Conservation (phyloP, 352 stramenopile genomes). For the Phytophthora fragariae region DNA sequence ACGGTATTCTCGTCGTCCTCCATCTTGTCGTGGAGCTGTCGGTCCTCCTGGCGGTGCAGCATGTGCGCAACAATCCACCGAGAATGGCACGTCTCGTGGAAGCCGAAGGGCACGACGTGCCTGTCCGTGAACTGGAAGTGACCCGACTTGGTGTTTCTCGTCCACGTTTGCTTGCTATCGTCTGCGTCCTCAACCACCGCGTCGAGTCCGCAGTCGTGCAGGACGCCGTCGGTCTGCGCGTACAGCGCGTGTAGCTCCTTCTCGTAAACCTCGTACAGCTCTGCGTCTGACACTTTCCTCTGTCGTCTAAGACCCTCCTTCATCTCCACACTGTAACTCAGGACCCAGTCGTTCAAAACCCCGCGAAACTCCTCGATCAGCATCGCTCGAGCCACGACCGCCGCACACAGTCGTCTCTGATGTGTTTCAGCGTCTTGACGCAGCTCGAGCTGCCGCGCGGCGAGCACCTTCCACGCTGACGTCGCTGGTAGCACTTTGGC, state of each 20-base stretch:
- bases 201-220: slow-evolving; percentile 11
- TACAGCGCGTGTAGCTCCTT: slow-evolving; percentile 2
- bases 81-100: slow-evolving; percentile 6
- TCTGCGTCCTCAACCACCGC: neutral
- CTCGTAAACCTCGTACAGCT: slow-evolving; percentile 5
- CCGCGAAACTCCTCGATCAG: slow-evolving; percentile 16
- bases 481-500: neutral
- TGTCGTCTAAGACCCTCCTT: neutral
- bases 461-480: slow-evolving; percentile 13
- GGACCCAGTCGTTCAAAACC: neutral
- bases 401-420: slow-evolving; percentile 5
- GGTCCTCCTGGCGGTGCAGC: slow-evolving; percentile 19
- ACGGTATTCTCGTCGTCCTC: slow-evolving; percentile 23
- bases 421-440: slow-evolving; percentile 11
- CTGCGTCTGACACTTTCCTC: slow-evolving; percentile 8
- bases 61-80: slow-evolving; percentile 12
- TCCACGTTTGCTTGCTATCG: slow-evolving; percentile 9
- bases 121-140: slow-evolving; percentile 13
- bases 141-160: neutral
- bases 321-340: neutral
- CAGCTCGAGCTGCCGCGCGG: slow-evolving; percentile 5
- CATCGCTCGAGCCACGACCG: slow-evolving; percentile 4
- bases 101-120: slow-evolving; percentile 13
- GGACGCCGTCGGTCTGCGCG: slow-evolving; percentile 6
- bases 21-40: slow-evolving; percentile 12